Conservation (phyloP, 2,329 filamentous ascomycete species). For the Catunica adiposa region DNA sequence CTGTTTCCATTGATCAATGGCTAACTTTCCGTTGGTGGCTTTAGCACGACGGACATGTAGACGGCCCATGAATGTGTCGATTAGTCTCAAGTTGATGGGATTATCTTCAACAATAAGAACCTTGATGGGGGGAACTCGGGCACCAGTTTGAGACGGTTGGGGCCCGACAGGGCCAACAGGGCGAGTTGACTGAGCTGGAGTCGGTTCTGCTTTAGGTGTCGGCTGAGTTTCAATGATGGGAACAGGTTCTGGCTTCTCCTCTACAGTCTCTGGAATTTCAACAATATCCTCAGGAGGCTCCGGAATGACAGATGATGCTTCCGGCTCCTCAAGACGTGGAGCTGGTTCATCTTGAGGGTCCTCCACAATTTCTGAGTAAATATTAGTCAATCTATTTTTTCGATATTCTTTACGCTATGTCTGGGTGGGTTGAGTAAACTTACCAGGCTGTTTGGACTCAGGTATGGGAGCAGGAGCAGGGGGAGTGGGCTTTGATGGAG, state of each 20-base stretch:
- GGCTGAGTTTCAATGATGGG: slow-evolving; percentile 19
- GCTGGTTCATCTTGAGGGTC: no score
- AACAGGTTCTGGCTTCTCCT: no score
- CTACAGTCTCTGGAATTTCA: no score
- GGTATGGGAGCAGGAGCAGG: neutral
- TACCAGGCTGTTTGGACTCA: neutral
- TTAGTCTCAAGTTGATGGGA: slow-evolving; percentile 83
- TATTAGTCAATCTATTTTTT: neutral
- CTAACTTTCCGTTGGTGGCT: slow-evolving; percentile 89
- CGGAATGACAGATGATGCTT: no score
- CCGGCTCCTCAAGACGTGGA: no score
- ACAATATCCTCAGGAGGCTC: no score
- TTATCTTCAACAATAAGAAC: slow-evolving; percentile 98
- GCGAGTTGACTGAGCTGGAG: neutral
- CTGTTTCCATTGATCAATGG: slow-evolving; percentile 78
- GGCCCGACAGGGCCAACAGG: neutral
- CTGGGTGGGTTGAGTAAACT: neutral
- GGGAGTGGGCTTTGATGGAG: slow-evolving; percentile 22
- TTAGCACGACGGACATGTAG: slow-evolving; percentile 93
- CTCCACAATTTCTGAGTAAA: no score
- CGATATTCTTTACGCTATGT: neutral
- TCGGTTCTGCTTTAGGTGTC: neutral
- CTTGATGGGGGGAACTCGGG: slow-evolving; percentile 72
- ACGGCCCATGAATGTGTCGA: slow-evolving; percentile 90
- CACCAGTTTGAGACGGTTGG: neutral